Evolutionary conservation across 108 stramenopile genomes (phyloP).

Genomic region (Cyclostephanos tholiformis): DNA sequence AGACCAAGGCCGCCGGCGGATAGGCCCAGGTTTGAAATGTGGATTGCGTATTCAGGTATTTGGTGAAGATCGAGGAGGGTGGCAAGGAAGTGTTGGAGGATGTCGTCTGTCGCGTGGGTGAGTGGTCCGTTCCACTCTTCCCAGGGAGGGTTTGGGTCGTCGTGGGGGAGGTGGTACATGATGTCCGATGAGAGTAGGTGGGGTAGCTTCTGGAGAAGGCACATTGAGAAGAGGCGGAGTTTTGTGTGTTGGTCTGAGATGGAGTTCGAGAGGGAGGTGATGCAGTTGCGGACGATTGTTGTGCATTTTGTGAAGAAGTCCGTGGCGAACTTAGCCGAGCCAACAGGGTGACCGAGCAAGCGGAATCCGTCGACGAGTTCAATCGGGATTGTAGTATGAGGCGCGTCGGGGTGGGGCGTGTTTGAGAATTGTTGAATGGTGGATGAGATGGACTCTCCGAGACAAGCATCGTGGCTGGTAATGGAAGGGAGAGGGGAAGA

Average conservation of each 20-base stretch:
- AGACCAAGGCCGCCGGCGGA: too few species aligned
- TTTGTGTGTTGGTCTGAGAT: neutral
- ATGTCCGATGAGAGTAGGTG: neutral
- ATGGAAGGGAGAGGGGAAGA: neutral
- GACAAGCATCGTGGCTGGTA: too few species aligned
- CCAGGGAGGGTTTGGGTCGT: neutral
- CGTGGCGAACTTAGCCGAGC: neutral
- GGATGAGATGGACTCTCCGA: neutral
- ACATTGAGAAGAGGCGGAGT: neutral
- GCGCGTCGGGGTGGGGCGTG: neutral
- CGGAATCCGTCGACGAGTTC: neutral
- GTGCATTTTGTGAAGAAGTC: neutral
- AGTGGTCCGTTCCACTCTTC: too few species aligned
- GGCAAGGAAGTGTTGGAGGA: too few species aligned
- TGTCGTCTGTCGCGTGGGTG: too few species aligned
- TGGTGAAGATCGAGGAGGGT: too few species aligned
- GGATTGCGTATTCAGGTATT: too few species aligned
- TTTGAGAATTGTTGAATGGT: neutral
- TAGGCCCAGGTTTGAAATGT: too few species aligned
- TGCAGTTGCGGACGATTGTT: neutral
- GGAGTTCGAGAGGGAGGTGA: neutral
- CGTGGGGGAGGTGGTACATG: neutral
- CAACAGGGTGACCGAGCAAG: neutral
- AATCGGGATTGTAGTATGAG: neutral
- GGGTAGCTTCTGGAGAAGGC: neutral